Evolutionary conservation across 768 basidiomycete genomes (phyloP).

Genomic region (Pleurotus platypus): DNA sequence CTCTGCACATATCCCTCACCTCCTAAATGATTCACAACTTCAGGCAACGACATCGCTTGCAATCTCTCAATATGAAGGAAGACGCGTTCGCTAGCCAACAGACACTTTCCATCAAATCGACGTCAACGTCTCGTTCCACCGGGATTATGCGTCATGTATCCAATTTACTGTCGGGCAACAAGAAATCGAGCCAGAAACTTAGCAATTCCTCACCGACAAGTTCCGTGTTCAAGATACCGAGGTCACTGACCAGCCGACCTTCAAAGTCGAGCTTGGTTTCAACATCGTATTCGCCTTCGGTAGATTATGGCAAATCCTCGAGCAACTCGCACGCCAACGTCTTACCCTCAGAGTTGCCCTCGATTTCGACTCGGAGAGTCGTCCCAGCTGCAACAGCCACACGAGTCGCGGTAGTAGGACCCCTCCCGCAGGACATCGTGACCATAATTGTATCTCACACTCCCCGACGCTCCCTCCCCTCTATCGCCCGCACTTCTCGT

Average conservation of each 20-base stretch:
- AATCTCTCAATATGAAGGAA: constrained; percentile 4
- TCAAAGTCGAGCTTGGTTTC: constrained; percentile 6
- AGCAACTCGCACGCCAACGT: not conserved
- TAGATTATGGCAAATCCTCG: not conserved
- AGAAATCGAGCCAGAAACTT: constrained; percentile 1
- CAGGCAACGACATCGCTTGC: constrained; percentile 5
- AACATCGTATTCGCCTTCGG: constrained; percentile 1
- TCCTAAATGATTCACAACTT: constrained; percentile 4
- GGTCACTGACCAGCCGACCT: not conserved
- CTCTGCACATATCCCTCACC: not conserved
- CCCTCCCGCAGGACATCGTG: not conserved
- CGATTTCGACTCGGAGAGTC: not conserved
- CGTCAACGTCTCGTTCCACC: not conserved
- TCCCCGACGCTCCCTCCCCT: constrained; percentile 24
- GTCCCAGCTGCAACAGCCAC: not conserved
- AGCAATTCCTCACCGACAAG: not conserved
- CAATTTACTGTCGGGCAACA: constrained; percentile 4
- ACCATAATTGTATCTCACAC: constrained; percentile 19
- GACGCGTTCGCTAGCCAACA: constrained; percentile 2
- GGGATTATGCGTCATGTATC: constrained; percentile 8
- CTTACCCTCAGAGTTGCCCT: not conserved
- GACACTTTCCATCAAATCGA: constrained; percentile 4
- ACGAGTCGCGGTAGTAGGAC: not conserved
- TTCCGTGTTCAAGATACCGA: constrained; percentile 2
- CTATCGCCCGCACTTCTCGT: constrained; percentile 27